phyloP scores from a whole-genome alignment of 2,329 filamentous ascomycete genomes.

The Aspergillus pseudotamarii region DNA sequence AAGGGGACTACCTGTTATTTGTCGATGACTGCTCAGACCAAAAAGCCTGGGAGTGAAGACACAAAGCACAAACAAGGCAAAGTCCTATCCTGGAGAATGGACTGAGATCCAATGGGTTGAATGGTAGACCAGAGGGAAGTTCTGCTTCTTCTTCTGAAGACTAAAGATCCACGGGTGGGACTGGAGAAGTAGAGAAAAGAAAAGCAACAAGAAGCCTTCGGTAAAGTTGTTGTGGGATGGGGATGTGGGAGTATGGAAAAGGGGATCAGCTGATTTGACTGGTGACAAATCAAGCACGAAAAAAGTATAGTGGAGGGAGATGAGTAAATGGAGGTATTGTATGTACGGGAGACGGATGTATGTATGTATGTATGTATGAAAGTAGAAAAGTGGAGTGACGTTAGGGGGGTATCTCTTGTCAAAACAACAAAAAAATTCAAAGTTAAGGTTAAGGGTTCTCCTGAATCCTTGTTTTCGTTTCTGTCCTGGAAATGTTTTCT shows the following conservation, averaged over 20 bases:
- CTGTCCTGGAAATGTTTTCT: slow-evolving; percentile 6
- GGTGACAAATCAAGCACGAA: slow-evolving; percentile 26
- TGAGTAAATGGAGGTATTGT: background rate
- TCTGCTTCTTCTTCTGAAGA: slow-evolving; percentile 12
- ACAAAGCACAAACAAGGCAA: slow-evolving; percentile 35
- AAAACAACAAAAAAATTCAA: slow-evolving; percentile 4
- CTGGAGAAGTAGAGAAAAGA: slow-evolving; percentile 12
- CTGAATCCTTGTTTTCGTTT: background rate
- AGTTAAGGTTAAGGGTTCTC: background rate
- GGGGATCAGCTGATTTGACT: slow-evolving; percentile 22
- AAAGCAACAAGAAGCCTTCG: slow-evolving; percentile 3
- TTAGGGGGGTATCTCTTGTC: background rate
- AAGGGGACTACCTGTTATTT: slow-evolving; percentile 48
- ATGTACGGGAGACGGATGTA: background rate
- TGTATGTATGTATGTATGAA: background rate
- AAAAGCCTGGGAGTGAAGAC: slow-evolving; percentile 28
- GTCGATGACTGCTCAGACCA: slow-evolving; percentile 28
- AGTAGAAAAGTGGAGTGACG: background rate
- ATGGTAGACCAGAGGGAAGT: slow-evolving; percentile 26
- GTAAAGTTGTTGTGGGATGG: background rate
- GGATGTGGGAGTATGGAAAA: background rate
- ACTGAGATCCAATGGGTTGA: slow-evolving; percentile 32
- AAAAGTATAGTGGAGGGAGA: slow-evolving; percentile 11
- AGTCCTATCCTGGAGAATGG: slow-evolving; percentile 36
- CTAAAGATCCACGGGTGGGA: slow-evolving; percentile 25